Percentiles rank a stretch among this genome's conserved stretches.
Conservation (phyloP, 805 yeast species). For the Cyberlindnera veronae region DNA sequence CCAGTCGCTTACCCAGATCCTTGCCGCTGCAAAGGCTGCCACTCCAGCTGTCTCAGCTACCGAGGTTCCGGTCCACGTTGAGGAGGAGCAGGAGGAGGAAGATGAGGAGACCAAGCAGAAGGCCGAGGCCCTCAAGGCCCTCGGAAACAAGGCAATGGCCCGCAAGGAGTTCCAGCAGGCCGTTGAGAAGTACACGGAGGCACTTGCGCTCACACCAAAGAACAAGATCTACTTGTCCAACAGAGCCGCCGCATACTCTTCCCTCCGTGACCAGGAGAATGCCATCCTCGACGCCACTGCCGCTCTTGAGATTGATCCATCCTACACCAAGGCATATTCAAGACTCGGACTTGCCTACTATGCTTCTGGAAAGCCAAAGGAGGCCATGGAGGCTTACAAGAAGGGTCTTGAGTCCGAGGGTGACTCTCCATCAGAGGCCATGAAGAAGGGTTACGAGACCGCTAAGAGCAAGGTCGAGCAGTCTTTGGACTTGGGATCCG, state of each 20-base stretch:
- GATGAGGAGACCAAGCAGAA: slow-evolving; percentile 53
- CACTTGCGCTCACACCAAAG: slow-evolving; percentile 62
- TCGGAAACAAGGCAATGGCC: slow-evolving; percentile 91
- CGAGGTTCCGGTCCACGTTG: slow-evolving; percentile 37
- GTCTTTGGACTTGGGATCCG: slow-evolving; percentile 41
- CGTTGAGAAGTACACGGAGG: slow-evolving; percentile 72
- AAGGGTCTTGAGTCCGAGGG: slow-evolving; percentile 88
- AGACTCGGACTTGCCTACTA: slow-evolving; percentile 92
- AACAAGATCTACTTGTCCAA: slow-evolving; percentile 88
- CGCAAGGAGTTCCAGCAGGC: slow-evolving; percentile 67
- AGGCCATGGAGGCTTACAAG: slow-evolving; percentile 86
- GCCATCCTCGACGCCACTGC: slow-evolving; percentile 82
- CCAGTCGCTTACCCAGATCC: slow-evolving; percentile 43
- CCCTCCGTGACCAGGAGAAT: slow-evolving; percentile 63
- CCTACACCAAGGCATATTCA: slow-evolving; percentile 89
- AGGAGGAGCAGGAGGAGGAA: slow-evolving; percentile 36
- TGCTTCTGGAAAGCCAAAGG: slow-evolving; percentile 91
- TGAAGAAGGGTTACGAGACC: slow-evolving; percentile 90
- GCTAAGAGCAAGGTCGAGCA: slow-evolving; percentile 86
- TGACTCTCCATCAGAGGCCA: slow-evolving; percentile 75
- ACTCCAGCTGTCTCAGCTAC: slow-evolving; percentile 23
- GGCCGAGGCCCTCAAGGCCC: slow-evolving; percentile 82
- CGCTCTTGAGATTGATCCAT: slow-evolving; percentile 75
- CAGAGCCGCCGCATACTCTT: slow-evolving; percentile 95
- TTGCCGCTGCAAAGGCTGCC: slow-evolving; percentile 25